Evolutionary conservation across 2,329 filamentous ascomycete species (phyloP), one percentile per base, ranked within the genome.

Genomic region (Paradendryphiella salina): DNA sequence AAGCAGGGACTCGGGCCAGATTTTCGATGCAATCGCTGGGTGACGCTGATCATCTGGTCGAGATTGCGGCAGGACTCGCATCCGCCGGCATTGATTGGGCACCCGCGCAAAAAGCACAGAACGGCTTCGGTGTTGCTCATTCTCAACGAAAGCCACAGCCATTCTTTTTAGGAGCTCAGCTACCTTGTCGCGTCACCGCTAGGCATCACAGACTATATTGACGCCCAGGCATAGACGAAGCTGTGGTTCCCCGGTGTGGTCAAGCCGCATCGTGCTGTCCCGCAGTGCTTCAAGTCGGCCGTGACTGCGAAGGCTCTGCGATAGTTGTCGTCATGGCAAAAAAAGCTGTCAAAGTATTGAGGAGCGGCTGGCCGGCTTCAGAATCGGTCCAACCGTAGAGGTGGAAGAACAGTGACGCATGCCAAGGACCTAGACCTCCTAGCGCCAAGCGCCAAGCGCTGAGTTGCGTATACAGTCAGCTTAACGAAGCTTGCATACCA

Each of bases 11-110:
- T 11, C n/a, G n/a, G 20, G 17, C 9, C 8, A 37, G 18, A 26
- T 18, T 18, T 9, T 21, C 20, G 13, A 9, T 23, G 23, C 17
- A 31, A n/a, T 23, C 34, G 5, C 13, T 20, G 21, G 21, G 20
- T 13, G 17, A 37, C 26, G 17, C n/a, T 13, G 26, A 17, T 18
- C 33, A 21, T 38, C 34, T 17, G 15, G 35, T 32, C 43, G 28
- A 31, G 34, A 28, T 2, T 17, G 18, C 4, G 39, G 17, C n/a
- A 6, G 34, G 13, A 28, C 15, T 29, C 13, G 26, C 26, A 9
- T 38, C 34, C 34, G 43, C 34, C 9, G 8, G 5, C 13, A 37
- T 13, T 46, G 23, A 46, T 46, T 46, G 43, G 43, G n/a, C 34
- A 17, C 3, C 3, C n/a, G 18, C 17, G n/a, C 18, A 14, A 37